Conservation (phyloP, 2,329 filamentous ascomycete species). For the Gyromitra esculenta region DNA sequence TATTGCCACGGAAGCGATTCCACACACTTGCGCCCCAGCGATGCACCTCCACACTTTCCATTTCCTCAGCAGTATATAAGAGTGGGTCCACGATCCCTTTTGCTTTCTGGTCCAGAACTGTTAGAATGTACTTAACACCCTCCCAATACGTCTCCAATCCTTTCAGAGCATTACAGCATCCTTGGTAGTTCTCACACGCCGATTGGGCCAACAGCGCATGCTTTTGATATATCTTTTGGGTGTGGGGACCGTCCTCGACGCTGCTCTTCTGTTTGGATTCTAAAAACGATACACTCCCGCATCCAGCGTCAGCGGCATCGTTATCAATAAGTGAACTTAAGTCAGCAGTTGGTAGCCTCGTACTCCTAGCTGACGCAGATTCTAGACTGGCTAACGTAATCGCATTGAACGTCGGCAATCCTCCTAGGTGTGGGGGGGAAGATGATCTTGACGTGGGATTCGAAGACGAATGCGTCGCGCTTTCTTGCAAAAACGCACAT, state of each 20-base stretch:
- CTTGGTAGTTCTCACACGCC: slow-evolving; percentile 85
- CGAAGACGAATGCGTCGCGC: slow-evolving; percentile 74
- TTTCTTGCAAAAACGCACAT: slow-evolving; percentile 87
- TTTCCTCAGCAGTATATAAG: slow-evolving; percentile 75
- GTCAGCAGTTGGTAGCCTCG: slow-evolving; percentile 14
- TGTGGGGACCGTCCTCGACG: slow-evolving; percentile 32
- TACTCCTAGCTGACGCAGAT: slow-evolving; percentile 18
- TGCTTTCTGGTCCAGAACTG: slow-evolving; percentile 84
- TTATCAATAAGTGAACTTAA: slow-evolving; percentile 34
- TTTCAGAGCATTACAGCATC: slow-evolving; percentile 83
- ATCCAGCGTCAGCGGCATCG: slow-evolving; percentile 10
- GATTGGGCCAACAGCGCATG: slow-evolving; percentile 81
- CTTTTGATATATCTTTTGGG: slow-evolving; percentile 64
- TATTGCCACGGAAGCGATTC: slow-evolving; percentile 52
- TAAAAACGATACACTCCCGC: slow-evolving; percentile 21
- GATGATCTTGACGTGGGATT: slow-evolving; percentile 71
- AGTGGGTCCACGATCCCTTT: slow-evolving; percentile 83
- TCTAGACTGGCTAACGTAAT: slow-evolving; percentile 18
- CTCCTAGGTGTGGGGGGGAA: slow-evolving; percentile 63
- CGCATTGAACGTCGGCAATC: slow-evolving; percentile 14
- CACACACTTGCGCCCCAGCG: slow-evolving; percentile 62
- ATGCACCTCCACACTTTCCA: slow-evolving; percentile 73
- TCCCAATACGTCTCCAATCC: slow-evolving; percentile 87
- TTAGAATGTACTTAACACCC: slow-evolving; percentile 85
- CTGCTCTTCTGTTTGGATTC: slow-evolving; percentile 30